Percentiles rank a stretch among this genome's conserved stretches.
phyloP scores from a whole-genome alignment of 225 moss, liverwort and hornwort genomes.

The Bryoerythrophyllum caledonicum region DNA sequence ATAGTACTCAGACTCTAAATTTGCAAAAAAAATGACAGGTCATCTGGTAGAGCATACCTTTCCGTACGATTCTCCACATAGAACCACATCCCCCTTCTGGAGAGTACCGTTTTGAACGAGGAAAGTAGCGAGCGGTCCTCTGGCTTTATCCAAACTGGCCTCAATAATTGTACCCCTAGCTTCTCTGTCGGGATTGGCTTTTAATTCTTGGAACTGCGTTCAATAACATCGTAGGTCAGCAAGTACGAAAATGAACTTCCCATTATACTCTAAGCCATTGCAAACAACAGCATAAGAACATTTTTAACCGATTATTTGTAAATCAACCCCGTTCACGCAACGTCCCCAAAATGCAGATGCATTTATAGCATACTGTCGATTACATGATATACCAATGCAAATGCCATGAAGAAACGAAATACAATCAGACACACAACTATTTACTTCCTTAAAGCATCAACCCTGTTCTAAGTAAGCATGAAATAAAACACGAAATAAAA shows the following conservation, averaged over 20 bases:
- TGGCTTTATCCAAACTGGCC: constrained; percentile 66
- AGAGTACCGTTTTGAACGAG: constrained; percentile 78
- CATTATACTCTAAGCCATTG: background rate
- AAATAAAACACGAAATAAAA: background rate
- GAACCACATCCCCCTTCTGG: constrained; percentile 67
- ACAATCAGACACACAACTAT: background rate
- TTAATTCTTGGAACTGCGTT: constrained; percentile 69
- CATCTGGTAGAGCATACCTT: constrained; percentile 42
- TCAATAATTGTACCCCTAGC: constrained; percentile 79
- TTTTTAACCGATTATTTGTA: background rate
- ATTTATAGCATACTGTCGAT: background rate
- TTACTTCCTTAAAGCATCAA: background rate
- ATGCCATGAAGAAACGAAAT: background rate
- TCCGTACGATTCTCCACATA: constrained; percentile 74
- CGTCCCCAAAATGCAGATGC: background rate
- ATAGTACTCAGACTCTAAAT: background rate
- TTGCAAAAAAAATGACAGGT: background rate
- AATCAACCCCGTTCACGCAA: background rate
- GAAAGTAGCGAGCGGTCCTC: constrained; percentile 64
- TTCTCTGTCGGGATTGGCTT: constrained; percentile 64
- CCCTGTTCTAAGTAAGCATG: background rate
- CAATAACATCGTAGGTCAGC: background rate
- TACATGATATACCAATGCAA: background rate
- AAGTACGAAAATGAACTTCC: background rate
- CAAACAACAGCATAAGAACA: background rate